phyloP scores from a whole-genome alignment of 2,329 filamentous ascomycete genomes.

The Alternaria ethzedia region DNA sequence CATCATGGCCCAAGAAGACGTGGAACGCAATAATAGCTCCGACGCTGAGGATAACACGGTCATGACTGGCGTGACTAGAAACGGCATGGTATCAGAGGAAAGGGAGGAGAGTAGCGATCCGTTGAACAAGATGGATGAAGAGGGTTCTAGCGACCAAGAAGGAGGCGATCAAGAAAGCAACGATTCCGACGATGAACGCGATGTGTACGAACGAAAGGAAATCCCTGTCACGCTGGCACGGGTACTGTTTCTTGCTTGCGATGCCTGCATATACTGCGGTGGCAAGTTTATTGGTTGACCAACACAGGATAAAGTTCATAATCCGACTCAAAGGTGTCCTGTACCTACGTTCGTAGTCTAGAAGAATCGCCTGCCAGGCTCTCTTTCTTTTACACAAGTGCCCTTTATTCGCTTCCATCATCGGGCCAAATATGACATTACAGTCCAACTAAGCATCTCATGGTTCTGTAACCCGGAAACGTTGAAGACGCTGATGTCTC shows the following conservation, averaged over 20 bases:
- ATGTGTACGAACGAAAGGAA: not conserved
- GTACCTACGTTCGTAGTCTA: not conserved
- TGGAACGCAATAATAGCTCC: not conserved
- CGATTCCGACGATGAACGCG: not conserved
- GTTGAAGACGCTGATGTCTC: not conserved
- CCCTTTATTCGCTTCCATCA: too few relatives aligned
- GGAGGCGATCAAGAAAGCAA: not conserved
- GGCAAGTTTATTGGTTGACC: conserved; percentile 43
- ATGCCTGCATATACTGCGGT: conserved; percentile 48
- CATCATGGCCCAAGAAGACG: conserved; percentile 30
- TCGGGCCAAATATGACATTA: not conserved
- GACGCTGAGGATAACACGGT: not conserved
- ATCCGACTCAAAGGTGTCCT: not conserved
- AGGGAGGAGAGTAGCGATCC: not conserved
- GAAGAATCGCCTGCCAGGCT: not conserved
- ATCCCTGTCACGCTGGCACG: conserved; percentile 33
- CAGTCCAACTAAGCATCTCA: not conserved
- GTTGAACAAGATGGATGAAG: not conserved
- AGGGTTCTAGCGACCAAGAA: not conserved
- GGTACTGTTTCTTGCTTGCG: conserved; percentile 43
- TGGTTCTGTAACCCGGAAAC: too few relatives aligned
- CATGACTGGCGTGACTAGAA: not conserved
- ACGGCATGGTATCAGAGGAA: not conserved
- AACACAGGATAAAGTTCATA: not conserved
- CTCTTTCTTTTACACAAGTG: not conserved